Evolutionary conservation across 805 yeast genomes (phyloP).

Genomic region (Cyberlindnera meyerae): DNA sequence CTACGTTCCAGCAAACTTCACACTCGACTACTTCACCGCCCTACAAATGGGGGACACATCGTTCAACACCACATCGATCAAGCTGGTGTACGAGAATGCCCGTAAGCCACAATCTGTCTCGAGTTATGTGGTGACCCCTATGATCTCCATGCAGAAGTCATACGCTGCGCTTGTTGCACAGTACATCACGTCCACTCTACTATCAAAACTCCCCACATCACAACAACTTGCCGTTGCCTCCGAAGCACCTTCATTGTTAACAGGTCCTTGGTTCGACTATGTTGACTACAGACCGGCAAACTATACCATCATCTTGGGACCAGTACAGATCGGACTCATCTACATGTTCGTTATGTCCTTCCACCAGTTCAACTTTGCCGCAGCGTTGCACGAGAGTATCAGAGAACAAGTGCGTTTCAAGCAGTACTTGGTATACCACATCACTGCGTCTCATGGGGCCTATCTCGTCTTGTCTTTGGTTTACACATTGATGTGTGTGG

Average conservation of each 20-base stretch:
- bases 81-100: conserved; percentile 51
- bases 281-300: conserved; percentile 41
- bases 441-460: conserved; percentile 27
- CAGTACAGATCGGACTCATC: conserved; percentile 63
- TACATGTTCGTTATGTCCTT: conserved; percentile 63
- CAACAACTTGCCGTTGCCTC: conserved; percentile 14
- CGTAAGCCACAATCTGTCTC: conserved; percentile 46
- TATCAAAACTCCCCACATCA: conserved; percentile 11
- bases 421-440: conserved; percentile 46
- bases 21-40: conserved; percentile 24
- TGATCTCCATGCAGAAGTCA: conserved; percentile 19
- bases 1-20: conserved; percentile 44
- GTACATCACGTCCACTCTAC: conserved; percentile 11
- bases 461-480: conserved; percentile 50
- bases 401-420: conserved; percentile 8
- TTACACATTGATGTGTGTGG: conserved; percentile 51
- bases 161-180: conserved; percentile 19
- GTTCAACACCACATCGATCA: conserved; percentile 21
- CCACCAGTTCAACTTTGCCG: conserved; percentile 59
- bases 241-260: conserved; percentile 25
- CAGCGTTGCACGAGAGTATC: conserved; percentile 37
- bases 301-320: conserved; percentile 47
- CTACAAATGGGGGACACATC: conserved; percentile 10
- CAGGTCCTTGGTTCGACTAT: conserved; percentile 15
- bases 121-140: conserved; percentile 36